A percentile compares a stretch with the other conserved stretches of the same genome.
These are phyloP conservation scores for Leptosphaerulina australis DNA, from an alignment of 2,329 filamentous ascomycete species.

Conservation along the genomic window DNA sequence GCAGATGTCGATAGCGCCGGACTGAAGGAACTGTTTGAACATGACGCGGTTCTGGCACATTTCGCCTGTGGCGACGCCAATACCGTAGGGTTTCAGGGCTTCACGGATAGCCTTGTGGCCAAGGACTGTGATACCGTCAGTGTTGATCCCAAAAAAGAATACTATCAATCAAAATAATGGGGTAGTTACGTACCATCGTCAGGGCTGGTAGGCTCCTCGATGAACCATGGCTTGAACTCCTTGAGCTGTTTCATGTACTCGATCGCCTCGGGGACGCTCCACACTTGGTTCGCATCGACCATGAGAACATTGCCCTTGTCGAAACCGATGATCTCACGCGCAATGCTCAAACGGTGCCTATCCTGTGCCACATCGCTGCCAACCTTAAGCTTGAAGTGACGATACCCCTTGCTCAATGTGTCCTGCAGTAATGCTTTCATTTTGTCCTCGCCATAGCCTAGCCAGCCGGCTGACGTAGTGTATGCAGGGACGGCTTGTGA, in stretches of 20 bases:
- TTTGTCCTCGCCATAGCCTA: slow-evolving; percentile 89
- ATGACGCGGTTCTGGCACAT: slow-evolving; percentile 96
- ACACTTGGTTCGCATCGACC: slow-evolving; percentile 92
- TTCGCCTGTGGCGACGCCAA: slow-evolving; percentile 89
- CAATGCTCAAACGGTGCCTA: slow-evolving; percentile 71
- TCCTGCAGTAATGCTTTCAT: slow-evolving; percentile 76
- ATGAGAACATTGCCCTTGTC: slow-evolving; percentile 85
- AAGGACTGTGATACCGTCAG: slow-evolving; percentile 60
- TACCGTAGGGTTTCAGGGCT: slow-evolving; percentile 73
- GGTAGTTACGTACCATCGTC: slow-evolving; percentile 63
- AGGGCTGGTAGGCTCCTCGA: slow-evolving; percentile 90
- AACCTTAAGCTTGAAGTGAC: slow-evolving; percentile 91
- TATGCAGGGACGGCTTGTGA: slow-evolving; percentile 84
- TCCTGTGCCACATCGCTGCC: slow-evolving; percentile 76
- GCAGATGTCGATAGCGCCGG: slow-evolving; percentile 82
- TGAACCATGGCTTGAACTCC: slow-evolving; percentile 90
- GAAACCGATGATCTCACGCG: slow-evolving; percentile 79
- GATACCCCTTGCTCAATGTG: slow-evolving; percentile 77
- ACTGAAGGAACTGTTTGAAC: slow-evolving; percentile 87
- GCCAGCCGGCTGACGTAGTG: slow-evolving; percentile 87
- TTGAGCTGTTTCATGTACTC: slow-evolving; percentile 81
- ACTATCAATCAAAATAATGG: not conserved
- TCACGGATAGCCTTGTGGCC: slow-evolving; percentile 86
- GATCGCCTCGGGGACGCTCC: slow-evolving; percentile 89
- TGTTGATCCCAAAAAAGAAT: not conserved